Conservation (phyloP, 108 stramenopile genomes). For the Heterococcus sp. region DNA sequence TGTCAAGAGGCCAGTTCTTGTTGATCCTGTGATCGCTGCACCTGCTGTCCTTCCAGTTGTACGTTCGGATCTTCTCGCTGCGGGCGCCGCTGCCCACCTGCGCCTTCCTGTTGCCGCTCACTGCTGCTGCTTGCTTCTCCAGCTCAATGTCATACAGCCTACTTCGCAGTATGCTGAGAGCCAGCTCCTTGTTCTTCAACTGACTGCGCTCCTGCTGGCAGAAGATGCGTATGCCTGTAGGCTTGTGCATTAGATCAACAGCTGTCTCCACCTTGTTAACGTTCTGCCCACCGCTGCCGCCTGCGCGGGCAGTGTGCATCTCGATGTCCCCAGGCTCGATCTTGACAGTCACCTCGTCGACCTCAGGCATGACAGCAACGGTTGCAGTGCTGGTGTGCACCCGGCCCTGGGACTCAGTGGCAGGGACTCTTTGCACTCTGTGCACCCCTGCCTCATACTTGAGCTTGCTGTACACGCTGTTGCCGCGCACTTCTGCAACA, state of each 20-base stretch:
- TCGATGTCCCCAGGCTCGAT: constrained; percentile 52
- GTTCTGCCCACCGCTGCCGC: constrained; percentile 47
- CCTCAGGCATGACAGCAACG: constrained; percentile 58
- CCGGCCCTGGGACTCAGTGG: constrained; percentile 56
- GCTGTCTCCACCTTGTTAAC: constrained; percentile 60
- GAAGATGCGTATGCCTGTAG: constrained; percentile 57
- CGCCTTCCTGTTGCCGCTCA: constrained; percentile 21
- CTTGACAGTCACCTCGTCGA: constrained; percentile 52
- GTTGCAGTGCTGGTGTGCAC: constrained; percentile 57
- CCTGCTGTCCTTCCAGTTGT: constrained; percentile 58
- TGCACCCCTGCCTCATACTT: constrained; percentile 59
- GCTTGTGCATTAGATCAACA: constrained; percentile 55
- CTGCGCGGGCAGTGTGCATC: constrained; percentile 51
- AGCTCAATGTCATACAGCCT: constrained; percentile 54
- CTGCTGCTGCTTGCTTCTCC: constrained; percentile 45
- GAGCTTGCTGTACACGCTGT: constrained; percentile 54
- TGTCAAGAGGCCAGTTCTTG: constrained; percentile 41
- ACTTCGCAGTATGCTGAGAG: constrained; percentile 48
- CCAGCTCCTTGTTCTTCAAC: constrained; percentile 56
- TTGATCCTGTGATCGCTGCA: constrained; percentile 53
- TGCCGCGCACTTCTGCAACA: constrained; percentile 48
- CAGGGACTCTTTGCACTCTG: constrained; percentile 56
- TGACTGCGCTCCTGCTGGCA: constrained; percentile 56
- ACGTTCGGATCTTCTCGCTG: constrained; percentile 55
- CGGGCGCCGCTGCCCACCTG: constrained; percentile 51